Base-by-base conservation (phyloP, 129 eudicot genomes). In the Helichrysum umbraculigerum region DNA sequence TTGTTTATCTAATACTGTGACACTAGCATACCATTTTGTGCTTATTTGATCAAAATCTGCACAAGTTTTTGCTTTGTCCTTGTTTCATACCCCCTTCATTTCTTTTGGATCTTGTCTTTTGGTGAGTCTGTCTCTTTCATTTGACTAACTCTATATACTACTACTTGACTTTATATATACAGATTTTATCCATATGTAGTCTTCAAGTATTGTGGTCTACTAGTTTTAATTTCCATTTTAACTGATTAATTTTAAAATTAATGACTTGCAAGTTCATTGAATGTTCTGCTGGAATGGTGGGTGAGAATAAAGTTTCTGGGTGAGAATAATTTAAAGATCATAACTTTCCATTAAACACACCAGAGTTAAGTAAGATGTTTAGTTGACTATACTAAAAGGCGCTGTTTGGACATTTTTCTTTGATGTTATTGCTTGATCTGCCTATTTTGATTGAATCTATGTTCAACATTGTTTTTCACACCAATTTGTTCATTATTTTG, bases 41-140 rank as follows among this genome's bases (percentile, higher is more conserved):
- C 74, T 66, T 80, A 64, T 81, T 80, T 82, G 88, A 82, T 73
- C 83, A 83, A 71, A 70, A 72, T 78, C 56, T 81, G 81, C 70
- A 80, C 44, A 44, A 66, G 60, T 73, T 73, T 80, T 80, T 80
- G 70, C 79, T 68, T 28, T 79, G 78, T 66, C 74, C 83, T 73
- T 78, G 39, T 70, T 77, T 73, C 83, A 54, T 80, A 72, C 83
- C 79, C 79, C 68, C 14, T 42, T 79, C 57, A 28, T 84, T 81
- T 86, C 81, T 87, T 84, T 77, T 75, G 78, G 81, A 81, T 84
- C 84, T 68, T 70, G 76, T 76, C 82, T 63, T 72, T 65, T 79
- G 78, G 56, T 81, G 32, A 44, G 67, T 32, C 66, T 62, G 79
- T 77, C 85, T 72, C 74, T 77, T 54, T 81, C 81, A 70, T 76